Evolutionary conservation across 2,329 filamentous ascomycete genomes (phyloP).

Genomic region (Aspergillus bombycis): DNA sequence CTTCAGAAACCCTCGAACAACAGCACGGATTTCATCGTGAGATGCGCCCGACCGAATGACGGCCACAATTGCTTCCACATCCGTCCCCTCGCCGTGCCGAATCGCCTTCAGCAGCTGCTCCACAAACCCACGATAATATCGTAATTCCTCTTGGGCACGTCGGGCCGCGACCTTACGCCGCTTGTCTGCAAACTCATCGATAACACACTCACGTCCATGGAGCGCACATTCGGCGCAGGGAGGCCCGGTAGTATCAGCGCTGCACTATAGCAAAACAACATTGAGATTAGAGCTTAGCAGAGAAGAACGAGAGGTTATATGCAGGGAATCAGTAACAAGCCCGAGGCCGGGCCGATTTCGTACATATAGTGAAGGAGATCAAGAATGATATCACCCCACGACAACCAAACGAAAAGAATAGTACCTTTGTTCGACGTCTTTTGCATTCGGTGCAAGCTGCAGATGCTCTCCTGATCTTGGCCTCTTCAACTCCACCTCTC

Average conservation of each 20-base stretch:
- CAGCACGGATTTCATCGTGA: constrained; percentile 19
- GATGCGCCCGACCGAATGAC: constrained; percentile 30
- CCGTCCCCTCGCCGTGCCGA: constrained; percentile 23
- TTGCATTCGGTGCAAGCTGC: constrained; percentile 43
- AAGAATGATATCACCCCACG: neutral
- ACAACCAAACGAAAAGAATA: neutral
- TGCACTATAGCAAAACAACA: constrained; percentile 31
- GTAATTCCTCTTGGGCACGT: constrained; percentile 34
- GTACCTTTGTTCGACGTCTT: constrained; percentile 42
- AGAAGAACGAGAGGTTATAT: neutral
- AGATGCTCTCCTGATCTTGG: constrained; percentile 39
- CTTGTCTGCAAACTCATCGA: constrained; percentile 39
- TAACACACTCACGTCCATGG: constrained; percentile 37
- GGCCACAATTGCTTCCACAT: constrained; percentile 29
- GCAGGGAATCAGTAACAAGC: neutral
- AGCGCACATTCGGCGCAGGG: constrained; percentile 39
- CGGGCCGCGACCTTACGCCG: constrained; percentile 39
- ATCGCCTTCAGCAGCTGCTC: constrained; percentile 32
- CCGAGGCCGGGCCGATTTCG: neutral
- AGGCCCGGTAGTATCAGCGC: constrained; percentile 24
- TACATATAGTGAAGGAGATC: neutral
- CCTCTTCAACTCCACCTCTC: constrained; percentile 28
- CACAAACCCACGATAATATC: constrained; percentile 29
- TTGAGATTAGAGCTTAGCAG: constrained; percentile 12
- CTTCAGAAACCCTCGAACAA: constrained; percentile 9